Percentiles rank a stretch among this genome's conserved stretches.
These are phyloP conservation scores for Arabidopsis lyrata DNA, from an alignment of 441 rosid genomes.

Conservation along the genomic window DNA sequence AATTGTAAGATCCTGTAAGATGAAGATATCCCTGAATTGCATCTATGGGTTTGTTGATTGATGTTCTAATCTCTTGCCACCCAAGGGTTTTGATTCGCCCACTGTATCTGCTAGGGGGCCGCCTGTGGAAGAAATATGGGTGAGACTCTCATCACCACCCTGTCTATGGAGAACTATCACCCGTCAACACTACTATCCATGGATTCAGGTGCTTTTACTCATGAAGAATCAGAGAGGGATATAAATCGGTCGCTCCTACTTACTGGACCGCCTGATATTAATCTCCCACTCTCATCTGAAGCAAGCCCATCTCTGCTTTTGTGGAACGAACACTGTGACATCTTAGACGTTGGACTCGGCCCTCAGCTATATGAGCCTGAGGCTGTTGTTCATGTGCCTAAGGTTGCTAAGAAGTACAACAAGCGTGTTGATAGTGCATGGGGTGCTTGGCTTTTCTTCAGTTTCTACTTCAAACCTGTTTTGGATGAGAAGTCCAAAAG, in stretches of 20 bases:
- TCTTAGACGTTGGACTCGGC: conserved; percentile 72
- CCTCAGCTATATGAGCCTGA: conserved; percentile 79
- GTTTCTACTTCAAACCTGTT: conserved; percentile 85
- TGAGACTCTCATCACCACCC: conserved; percentile 66
- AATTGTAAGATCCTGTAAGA: conserved; percentile 52
- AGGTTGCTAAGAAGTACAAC: conserved; percentile 70
- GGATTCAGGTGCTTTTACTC: conserved; percentile 77
- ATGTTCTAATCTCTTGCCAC: conserved; percentile 41
- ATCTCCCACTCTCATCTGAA: conserved; percentile 80
- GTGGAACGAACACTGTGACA: conserved; percentile 80
- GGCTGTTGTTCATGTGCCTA: conserved; percentile 63
- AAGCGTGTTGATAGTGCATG: conserved; percentile 87
- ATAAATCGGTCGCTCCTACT: conserved; percentile 61
- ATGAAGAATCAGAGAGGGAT: conserved; percentile 83
- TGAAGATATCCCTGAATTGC: conserved; percentile 69
- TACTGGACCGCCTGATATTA: conserved; percentile 81
- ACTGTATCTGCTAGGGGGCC: conserved; percentile 21
- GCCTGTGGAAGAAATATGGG: conserved; percentile 55
- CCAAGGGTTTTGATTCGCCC: conserved; percentile 35
- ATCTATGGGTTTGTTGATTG: conserved; percentile 87
- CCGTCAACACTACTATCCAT: conserved; percentile 87
- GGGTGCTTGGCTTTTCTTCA: conserved; percentile 97
- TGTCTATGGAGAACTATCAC: conserved; percentile 85
- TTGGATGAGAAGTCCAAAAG: conserved; percentile 77
- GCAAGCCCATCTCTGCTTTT: conserved; percentile 65